A percentile compares a stretch with the other conserved stretches of the same genome.
Conservation (phyloP, 1,139 yeast genomes). For the Kluyveromyces sp. region DNA sequence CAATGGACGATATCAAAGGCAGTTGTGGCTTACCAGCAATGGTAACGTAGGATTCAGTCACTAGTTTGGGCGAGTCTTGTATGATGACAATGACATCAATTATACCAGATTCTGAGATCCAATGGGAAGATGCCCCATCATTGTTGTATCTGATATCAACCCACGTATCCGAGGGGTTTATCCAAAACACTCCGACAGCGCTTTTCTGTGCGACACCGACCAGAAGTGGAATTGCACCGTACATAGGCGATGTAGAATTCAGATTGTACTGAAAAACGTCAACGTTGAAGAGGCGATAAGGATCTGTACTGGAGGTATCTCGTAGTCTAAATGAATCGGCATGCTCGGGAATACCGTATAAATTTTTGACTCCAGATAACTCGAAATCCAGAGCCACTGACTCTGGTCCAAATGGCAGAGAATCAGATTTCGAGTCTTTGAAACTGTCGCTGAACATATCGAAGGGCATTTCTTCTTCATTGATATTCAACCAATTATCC, state of each 20-base stretch:
- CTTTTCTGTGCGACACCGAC: conserved; percentile 54
- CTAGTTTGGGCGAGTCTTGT: conserved; percentile 53
- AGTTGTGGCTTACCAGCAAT: conserved; percentile 70
- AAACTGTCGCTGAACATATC: conserved; percentile 57
- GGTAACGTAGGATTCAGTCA: conserved; percentile 56
- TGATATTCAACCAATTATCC: conserved; percentile 37
- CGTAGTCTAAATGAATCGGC: conserved; percentile 66
- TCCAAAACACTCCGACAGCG: conserved; percentile 82
- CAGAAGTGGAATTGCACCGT: conserved; percentile 88
- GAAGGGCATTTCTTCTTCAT: conserved; percentile 50
- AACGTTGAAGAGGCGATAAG: conserved; percentile 83
- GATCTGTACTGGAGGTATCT: conserved; percentile 60
- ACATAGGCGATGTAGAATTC: conserved; percentile 80
- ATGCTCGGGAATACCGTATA: conserved; percentile 94
- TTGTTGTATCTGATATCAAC: conserved; percentile 52
- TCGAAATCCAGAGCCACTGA: conserved; percentile 73
- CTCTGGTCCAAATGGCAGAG: conserved; percentile 80
- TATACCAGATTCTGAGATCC: conserved; percentile 90
- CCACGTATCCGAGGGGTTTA: conserved; percentile 89
- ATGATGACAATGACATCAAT: conserved; percentile 68
- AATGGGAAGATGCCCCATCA: conserved; percentile 50
- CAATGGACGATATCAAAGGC: conserved; percentile 78
- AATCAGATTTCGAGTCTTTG: conserved; percentile 53
- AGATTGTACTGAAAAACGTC: conserved; percentile 91
- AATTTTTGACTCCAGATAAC: conserved; percentile 52